Conservation (phyloP, 2,329 filamentous ascomycete species). For the Ophiostoma montium region DNA sequence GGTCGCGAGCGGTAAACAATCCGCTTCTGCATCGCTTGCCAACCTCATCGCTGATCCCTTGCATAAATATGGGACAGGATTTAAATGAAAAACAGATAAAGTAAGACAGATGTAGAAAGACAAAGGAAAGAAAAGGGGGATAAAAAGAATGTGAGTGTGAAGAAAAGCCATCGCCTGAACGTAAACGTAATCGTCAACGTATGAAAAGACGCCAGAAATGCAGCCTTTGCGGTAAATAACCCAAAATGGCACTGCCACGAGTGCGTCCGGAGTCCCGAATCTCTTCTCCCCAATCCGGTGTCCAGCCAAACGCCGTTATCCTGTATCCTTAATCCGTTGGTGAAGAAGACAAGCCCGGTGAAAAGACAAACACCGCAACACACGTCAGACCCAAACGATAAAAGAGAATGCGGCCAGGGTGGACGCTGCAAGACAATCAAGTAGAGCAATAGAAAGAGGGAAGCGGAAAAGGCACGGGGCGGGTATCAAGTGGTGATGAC, state of each 20-base stretch:
- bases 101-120: not conserved
- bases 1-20: not conserved
- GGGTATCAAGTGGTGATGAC: not conserved
- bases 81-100: not conserved
- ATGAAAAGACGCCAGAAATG: not conserved
- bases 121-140: not conserved
- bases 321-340: not conserved
- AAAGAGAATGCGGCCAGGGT: not conserved
- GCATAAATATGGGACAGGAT: not conserved
- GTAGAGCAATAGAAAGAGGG: not conserved
- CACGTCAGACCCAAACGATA: too few species aligned
- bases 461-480: not conserved
- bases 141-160: not conserved
- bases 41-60: not conserved
- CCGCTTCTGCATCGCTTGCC: not conserved
- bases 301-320: not conserved
- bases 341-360: not conserved
- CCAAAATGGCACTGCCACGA: not conserved
- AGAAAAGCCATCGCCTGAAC: not conserved
- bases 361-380: too few species aligned
- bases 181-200: not conserved
- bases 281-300: not conserved
- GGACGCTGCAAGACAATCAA: not conserved
- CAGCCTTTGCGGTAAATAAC: not conserved
- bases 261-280: not conserved